Conservation (phyloP, 306 rosid species). For the Clitoria ternatea region DNA sequence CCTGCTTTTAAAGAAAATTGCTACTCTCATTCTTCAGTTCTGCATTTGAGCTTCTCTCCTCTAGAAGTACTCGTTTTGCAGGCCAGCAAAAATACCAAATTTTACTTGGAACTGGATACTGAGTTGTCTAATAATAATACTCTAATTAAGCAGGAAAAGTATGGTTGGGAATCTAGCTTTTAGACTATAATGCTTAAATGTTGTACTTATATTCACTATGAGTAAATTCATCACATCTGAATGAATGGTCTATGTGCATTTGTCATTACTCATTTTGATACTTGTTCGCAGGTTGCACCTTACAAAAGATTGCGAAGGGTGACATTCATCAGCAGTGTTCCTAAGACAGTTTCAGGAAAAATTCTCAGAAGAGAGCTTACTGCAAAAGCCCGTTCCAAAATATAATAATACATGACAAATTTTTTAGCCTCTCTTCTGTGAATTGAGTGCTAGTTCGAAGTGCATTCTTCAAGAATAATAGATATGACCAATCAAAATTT, state of each 20-base stretch:
- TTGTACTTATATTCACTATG: background rate
- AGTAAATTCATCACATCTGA: background rate
- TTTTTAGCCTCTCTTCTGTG: background rate
- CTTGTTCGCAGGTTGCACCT: slow-evolving; percentile 60
- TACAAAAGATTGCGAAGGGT: slow-evolving; percentile 68
- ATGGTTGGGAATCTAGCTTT: background rate
- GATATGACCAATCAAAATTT: background rate
- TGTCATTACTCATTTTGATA: background rate
- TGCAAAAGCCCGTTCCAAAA: slow-evolving; percentile 62
- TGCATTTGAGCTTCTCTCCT: background rate
- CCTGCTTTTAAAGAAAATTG: background rate
- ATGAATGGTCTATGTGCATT: background rate
- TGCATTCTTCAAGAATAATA: background rate
- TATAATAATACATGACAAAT: slow-evolving; percentile 31
- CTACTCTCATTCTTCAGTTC: background rate
- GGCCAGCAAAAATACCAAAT: background rate
- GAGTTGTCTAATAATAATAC: background rate
- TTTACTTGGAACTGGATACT: background rate
- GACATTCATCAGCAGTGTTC: slow-evolving; percentile 59
- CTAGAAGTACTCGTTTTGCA: background rate
- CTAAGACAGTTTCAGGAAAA: slow-evolving; percentile 73
- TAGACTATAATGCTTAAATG: background rate
- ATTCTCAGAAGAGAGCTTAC: slow-evolving; percentile 72
- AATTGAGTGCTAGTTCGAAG: background rate
- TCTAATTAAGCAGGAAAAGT: background rate